Evolutionary conservation across 164 flowering plant genomes (phyloP).

Genomic region (Berberis thunbergii): DNA sequence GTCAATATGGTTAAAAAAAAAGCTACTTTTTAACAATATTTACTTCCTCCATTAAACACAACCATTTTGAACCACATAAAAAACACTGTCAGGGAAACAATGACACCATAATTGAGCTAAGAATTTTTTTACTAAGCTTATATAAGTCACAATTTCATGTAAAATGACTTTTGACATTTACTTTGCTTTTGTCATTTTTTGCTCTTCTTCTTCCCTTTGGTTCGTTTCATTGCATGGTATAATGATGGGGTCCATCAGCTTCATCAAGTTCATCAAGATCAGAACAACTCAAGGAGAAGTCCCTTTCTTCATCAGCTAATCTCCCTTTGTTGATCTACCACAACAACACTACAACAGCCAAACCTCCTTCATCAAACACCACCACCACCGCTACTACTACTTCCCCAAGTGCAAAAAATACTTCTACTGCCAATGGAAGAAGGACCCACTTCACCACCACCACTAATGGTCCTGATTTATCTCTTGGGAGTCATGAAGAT

Average conservation of each 20-base stretch:
- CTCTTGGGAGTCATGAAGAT: constrained; percentile 7
- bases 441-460: constrained; percentile 3
- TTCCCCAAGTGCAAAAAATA: neutral
- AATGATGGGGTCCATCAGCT: constrained; percentile 7
- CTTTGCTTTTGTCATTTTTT: neutral
- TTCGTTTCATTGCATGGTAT: constrained; percentile 3
- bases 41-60: no score
- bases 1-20: no score
- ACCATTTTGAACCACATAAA: no score
- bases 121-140: no score
- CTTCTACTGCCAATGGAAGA: neutral
- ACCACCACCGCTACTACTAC: neutral
- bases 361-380: no score
- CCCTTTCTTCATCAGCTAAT: constrained; percentile 8
- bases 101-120: no score
- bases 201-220: neutral
- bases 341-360: no score
- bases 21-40: no score
- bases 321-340: neutral
- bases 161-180: neutral
- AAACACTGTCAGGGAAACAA: no score
- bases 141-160: no score
- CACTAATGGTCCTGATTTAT: constrained; percentile 2
- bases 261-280: neutral
- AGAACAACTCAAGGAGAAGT: constrained; percentile 1